Conservation (phyloP, 768 basidiomycete genomes). For the Ramaria sp. region DNA sequence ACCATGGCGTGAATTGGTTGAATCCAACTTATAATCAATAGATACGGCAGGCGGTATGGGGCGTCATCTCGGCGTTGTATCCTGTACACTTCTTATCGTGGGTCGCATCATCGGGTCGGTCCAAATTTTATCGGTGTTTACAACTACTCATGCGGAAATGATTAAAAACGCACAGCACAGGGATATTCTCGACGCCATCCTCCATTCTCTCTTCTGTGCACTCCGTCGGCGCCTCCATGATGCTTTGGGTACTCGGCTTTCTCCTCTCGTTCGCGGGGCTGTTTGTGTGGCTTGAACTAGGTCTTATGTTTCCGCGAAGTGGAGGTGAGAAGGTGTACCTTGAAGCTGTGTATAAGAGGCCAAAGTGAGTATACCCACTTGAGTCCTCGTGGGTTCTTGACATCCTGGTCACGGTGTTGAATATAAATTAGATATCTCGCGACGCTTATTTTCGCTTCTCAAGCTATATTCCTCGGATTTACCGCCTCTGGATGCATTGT, state of each 20-base stretch:
- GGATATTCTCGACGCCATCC: slow-evolving; percentile 56
- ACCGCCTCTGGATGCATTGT: slow-evolving; percentile 38
- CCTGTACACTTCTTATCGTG: slow-evolving; percentile 45
- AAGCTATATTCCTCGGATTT: slow-evolving; percentile 36
- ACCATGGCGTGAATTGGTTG: slow-evolving; percentile 14
- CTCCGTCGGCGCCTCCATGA: slow-evolving; percentile 47
- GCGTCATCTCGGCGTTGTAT: slow-evolving; percentile 44
- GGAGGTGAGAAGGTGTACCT: slow-evolving; percentile 57
- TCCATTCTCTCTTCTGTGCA: slow-evolving; percentile 46
- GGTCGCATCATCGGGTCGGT: slow-evolving; percentile 9
- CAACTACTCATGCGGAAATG: slow-evolving; percentile 21
- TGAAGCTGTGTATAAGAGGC: slow-evolving; percentile 41
- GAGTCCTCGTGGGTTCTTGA: no score
- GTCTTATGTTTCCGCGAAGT: slow-evolving; percentile 52
- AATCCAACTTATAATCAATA: slow-evolving; percentile 13
- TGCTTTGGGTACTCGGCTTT: slow-evolving; percentile 57
- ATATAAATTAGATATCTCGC: slow-evolving; percentile 17
- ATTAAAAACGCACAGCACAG: slow-evolving; percentile 34
- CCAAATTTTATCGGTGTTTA: slow-evolving; percentile 6
- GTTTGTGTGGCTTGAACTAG: slow-evolving; percentile 55
- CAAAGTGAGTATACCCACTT: slow-evolving; percentile 20
- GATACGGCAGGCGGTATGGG: slow-evolving; percentile 48
- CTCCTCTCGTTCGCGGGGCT: slow-evolving; percentile 40
- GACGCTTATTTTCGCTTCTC: slow-evolving; percentile 37
- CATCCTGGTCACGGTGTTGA: neutral